phyloP scores from a whole-genome alignment of 2,329 filamentous ascomycete genomes.

The Paramyrothecium roridum region DNA sequence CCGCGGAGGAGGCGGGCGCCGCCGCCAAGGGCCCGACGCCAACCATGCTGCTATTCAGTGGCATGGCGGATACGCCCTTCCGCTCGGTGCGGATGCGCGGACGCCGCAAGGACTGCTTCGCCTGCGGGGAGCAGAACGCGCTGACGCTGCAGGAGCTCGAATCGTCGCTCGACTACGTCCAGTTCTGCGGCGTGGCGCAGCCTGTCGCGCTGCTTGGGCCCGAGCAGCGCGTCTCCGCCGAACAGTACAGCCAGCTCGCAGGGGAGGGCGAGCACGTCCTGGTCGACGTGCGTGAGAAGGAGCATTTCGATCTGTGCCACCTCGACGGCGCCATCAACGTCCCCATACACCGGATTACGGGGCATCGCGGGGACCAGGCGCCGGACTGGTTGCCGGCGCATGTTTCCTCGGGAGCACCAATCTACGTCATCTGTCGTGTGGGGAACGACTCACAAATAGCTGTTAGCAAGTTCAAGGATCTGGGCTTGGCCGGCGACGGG shows the following conservation, averaged over 20 bases:
- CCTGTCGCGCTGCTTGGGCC: constrained; percentile 55
- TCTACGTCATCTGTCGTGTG: constrained; percentile 71
- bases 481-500: constrained; percentile 48
- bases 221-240: constrained; percentile 65
- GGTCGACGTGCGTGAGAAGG: constrained; percentile 80
- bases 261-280: constrained; percentile 48
- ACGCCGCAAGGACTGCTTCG: constrained; percentile 67
- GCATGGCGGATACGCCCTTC: constrained; percentile 49
- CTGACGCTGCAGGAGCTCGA: constrained; percentile 62
- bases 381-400: constrained; percentile 35
- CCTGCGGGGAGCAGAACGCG: constrained; percentile 61
- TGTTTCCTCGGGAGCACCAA: constrained; percentile 42
- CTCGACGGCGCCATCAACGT: constrained; percentile 75
- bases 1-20: constrained; percentile 1
- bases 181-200: constrained; percentile 71
- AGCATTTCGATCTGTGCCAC: constrained; percentile 78
- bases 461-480: constrained; percentile 60
- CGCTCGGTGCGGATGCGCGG: constrained; percentile 72
- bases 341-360: constrained; percentile 55
- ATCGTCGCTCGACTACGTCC: constrained; percentile 72
- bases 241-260: constrained; percentile 48
- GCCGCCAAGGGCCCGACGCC: constrained; percentile 15
- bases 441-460: constrained; percentile 79
- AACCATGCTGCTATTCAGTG: constrained; percentile 47
- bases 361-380: constrained; percentile 31